A percentile compares a stretch with the other conserved stretches of the same genome.
Evolutionary conservation across 306 rosid species (phyloP).

Genomic region (Rosa rugosa): DNA sequence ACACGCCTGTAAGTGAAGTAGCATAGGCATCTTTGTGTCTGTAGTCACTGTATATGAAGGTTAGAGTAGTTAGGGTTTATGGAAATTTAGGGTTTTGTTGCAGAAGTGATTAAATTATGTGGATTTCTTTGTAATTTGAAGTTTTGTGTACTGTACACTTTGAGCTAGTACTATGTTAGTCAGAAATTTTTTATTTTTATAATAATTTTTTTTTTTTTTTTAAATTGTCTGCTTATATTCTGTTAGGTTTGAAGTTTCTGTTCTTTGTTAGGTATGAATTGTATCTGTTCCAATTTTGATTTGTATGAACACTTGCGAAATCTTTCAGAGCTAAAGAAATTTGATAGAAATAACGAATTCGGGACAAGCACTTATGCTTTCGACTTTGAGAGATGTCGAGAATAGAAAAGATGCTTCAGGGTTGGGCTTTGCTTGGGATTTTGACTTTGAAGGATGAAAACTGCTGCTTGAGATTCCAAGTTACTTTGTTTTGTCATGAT

Average conservation of each 20-base stretch:
- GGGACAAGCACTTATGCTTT: background rate
- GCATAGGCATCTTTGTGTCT: background rate
- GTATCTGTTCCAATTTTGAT: too few species aligned
- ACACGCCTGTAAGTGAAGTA: slow-evolving; percentile 69
- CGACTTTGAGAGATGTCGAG: background rate
- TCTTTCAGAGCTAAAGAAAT: background rate
- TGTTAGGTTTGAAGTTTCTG: background rate
- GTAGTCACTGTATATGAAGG: background rate
- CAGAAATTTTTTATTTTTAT: background rate
- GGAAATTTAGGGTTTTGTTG: slow-evolving; percentile 5
- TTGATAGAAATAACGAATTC: background rate
- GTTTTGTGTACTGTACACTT: background rate
- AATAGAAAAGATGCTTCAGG: background rate
- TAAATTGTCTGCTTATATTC: background rate
- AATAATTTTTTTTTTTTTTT: too few species aligned
- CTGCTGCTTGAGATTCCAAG: too few species aligned
- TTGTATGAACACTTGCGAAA: background rate
- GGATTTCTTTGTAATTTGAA: background rate
- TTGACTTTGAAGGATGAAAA: background rate
- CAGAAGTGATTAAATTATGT: background rate
- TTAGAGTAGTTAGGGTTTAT: slow-evolving; percentile 10
- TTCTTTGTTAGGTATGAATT: background rate
- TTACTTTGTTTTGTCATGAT: background rate
- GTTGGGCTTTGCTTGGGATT: background rate
- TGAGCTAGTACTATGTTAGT: background rate